Evolutionary conservation across 2,329 filamentous ascomycete genomes (phyloP).

Genomic region (Trichoderma sp.): DNA sequence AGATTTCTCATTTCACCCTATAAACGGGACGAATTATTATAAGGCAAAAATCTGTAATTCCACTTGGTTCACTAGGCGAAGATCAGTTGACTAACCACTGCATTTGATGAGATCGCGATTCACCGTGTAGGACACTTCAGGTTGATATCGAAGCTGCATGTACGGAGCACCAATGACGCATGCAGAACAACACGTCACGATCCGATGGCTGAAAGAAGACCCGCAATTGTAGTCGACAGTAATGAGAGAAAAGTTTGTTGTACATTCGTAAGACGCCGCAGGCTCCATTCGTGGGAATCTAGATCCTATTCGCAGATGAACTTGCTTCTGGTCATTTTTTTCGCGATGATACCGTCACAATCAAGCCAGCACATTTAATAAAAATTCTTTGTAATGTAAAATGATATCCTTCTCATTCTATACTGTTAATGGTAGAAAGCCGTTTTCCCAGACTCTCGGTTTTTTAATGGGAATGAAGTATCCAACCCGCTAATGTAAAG

Average conservation of each 20-base stretch:
- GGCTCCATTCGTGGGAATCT: neutral
- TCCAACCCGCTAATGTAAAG: neutral
- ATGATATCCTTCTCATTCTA: neutral
- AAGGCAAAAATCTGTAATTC: neutral
- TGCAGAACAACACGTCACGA: neutral
- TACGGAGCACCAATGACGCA: neutral
- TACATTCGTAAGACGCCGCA: too few species aligned
- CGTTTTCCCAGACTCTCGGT: accelerated
- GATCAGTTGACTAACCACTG: neutral
- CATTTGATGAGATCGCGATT: neutral
- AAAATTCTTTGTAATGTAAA: neutral
- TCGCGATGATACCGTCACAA: neutral
- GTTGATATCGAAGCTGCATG: neutral
- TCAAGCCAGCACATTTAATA: neutral
- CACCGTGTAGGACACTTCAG: neutral
- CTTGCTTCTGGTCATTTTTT: neutral
- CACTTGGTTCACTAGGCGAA: neutral
- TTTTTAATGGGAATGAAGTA: neutral
- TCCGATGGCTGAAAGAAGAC: neutral
- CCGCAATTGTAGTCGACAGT: neutral
- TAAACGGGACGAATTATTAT: neutral
- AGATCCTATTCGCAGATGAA: too few species aligned
- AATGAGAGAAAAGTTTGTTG: too few species aligned
- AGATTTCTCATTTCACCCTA: neutral
- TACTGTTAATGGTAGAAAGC: neutral